Evolutionary conservation across 129 eudicot species (phyloP), one percentile per base, ranked within the genome.

Genomic region (Glebionis coronaria): DNA sequence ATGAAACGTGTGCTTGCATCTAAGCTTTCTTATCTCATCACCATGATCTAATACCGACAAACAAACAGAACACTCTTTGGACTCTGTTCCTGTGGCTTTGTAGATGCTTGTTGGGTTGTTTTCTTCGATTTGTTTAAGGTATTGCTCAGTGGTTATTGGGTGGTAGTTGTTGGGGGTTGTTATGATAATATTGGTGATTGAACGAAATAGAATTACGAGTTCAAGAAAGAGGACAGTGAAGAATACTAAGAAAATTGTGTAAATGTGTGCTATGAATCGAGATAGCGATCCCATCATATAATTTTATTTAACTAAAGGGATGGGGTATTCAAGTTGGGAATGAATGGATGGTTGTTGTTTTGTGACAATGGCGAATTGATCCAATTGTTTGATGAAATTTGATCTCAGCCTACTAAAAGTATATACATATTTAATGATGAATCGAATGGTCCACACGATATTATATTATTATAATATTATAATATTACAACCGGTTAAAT

Each of bases 21-120:
- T 76, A 52, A 84, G n/a, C 28, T 61, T 74, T 61, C 89, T 73
- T 6, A 84, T 42, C 29, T 74, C 80, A 23, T 84, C 89, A 13
- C 89, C 89, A 15, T 84, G 71, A 61, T 80, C 85, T 3, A 71
- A 61, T 16, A 16, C 51, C 18, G 83, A 70, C 35, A 84, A 56
- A 50, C 89, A 84, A 27, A 84, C 85, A 5, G 82, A 75, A 54
- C 89, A 84, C 42, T 83, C 82, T 62, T 47, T 28, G 0, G 70
- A n/a, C 21, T 72, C 84, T n/a, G 7, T 10, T 15, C 71, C 67
- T 15, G 20, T 70, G 54, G 58, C 28, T 29, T 50, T 54, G 69
- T 50, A 84, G 4, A 61, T 54, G 3, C 57, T 11, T 15, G 78
- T 73, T 12, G 85, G 89, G 63, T 72, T 71, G n/a, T 67, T 77